These are phyloP conservation scores for Colletotrichum australisinense DNA, from an alignment of 2,329 filamentous ascomycete species.

Conservation along the genomic window DNA sequence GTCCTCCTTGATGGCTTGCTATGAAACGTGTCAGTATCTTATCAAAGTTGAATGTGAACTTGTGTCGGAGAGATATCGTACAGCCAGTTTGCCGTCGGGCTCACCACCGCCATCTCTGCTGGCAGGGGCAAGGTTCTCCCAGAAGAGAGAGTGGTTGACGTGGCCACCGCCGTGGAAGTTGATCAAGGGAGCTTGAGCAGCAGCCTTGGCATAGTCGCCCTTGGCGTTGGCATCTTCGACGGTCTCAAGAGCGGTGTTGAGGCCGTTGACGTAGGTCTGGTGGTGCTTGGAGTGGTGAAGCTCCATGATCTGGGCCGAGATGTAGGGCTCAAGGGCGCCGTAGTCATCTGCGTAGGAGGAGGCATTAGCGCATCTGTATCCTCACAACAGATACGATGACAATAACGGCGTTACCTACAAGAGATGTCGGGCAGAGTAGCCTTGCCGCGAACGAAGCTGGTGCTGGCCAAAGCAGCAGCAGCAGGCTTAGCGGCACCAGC, in stretches of 20 bases:
- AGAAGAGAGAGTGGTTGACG: slow-evolving; percentile 89
- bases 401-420: slow-evolving; percentile 52
- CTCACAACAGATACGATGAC: neutral
- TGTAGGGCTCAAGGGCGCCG: slow-evolving; percentile 85
- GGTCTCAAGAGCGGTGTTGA: slow-evolving; percentile 84
- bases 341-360: slow-evolving; percentile 80
- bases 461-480: slow-evolving; percentile 74
- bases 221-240: slow-evolving; percentile 72
- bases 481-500: slow-evolving; percentile 70
- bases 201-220: slow-evolving; percentile 66
- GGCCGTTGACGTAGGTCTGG: slow-evolving; percentile 91
- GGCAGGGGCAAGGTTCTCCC: slow-evolving; percentile 81
- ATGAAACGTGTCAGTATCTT: neutral
- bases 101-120: slow-evolving; percentile 72
- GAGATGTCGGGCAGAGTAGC: slow-evolving; percentile 92
- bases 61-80: slow-evolving; percentile 38
- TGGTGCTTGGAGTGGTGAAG: slow-evolving; percentile 96
- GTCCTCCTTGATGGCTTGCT: slow-evolving; percentile 70
- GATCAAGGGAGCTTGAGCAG: slow-evolving; percentile 65
- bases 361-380: neutral
- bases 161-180: slow-evolving; percentile 89
- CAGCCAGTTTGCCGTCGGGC: slow-evolving; percentile 70
- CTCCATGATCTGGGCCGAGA: slow-evolving; percentile 96
- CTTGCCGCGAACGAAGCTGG: slow-evolving; percentile 86
- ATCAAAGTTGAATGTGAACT: slow-evolving; percentile 15